A percentile compares a stretch with the other conserved stretches of the same genome.
phyloP scores from a whole-genome alignment of 208 protist genomes.

The Phytomonas sp. region DNA sequence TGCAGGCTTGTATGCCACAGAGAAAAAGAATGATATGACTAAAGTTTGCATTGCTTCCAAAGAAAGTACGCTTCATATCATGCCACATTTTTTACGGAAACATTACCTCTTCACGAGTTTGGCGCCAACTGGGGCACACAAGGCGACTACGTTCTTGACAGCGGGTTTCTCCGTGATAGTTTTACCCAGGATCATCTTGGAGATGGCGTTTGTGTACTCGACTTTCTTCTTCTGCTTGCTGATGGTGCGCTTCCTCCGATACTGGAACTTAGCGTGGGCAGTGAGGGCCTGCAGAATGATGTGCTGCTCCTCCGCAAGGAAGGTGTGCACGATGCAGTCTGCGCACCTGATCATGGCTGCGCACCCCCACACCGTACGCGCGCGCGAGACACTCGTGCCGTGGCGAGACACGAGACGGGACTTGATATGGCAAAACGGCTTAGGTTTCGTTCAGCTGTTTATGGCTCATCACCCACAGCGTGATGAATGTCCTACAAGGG shows the following conservation, averaged over 20 bases:
- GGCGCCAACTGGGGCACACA: constrained; percentile 34
- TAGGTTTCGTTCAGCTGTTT: constrained; percentile 88
- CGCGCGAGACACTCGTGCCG: constrained; percentile 93
- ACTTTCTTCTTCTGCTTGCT: constrained; percentile 66
- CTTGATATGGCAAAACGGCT: constrained; percentile 88
- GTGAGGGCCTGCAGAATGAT: constrained; percentile 93
- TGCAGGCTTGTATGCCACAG: neutral
- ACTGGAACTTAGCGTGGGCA: constrained; percentile 62
- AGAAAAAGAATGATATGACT: neutral
- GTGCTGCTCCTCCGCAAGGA: constrained; percentile 99
- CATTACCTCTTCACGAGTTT: no score
- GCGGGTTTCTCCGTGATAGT: constrained; percentile 42
- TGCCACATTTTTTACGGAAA: no score
- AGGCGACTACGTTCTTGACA: constrained; percentile 26
- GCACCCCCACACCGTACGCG: constrained; percentile 94
- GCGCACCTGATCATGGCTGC: constrained; percentile 82
- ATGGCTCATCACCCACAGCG: constrained; percentile 89
- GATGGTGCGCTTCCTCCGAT: constrained; percentile 49
- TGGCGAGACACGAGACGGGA: constrained; percentile 78
- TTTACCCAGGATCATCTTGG: constrained; percentile 39
- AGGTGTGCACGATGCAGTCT: constrained; percentile 96
- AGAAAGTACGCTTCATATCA: no score
- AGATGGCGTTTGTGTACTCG: constrained; percentile 32
- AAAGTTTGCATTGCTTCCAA: no score
- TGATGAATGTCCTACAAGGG: constrained; percentile 87